Evolutionary conservation across 257 asterid genomes (phyloP).

Genomic region (Forsythia suspensa): DNA sequence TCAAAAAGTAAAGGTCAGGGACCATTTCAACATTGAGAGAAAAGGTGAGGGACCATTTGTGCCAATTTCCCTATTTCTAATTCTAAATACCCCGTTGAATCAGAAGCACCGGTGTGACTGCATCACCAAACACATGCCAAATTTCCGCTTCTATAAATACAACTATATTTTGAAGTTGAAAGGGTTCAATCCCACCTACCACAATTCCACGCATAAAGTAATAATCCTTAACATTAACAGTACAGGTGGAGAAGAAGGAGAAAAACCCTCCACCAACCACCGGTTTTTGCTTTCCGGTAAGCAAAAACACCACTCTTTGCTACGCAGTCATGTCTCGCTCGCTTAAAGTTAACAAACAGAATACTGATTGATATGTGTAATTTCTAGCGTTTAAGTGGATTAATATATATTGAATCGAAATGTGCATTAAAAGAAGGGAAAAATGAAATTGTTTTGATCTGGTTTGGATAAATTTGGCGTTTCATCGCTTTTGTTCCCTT

Average conservation of each 20-base stretch:
- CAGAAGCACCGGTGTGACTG: neutral
- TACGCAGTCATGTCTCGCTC: neutral
- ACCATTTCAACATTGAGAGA: too few species aligned
- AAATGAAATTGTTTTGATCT: neutral
- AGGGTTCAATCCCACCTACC: conserved; percentile 1
- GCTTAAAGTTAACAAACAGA: neutral
- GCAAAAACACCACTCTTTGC: neutral
- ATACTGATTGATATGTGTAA: neutral
- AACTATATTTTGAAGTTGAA: neutral
- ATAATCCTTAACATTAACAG: neutral
- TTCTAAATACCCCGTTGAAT: too few species aligned
- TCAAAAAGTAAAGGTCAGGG: too few species aligned
- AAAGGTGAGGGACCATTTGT: too few species aligned
- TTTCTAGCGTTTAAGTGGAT: neutral
- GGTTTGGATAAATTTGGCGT: neutral
- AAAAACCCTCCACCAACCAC: neutral
- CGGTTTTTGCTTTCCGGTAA: neutral
- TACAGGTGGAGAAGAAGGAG: neutral
- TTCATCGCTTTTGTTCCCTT: neutral
- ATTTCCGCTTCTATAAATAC: neutral
- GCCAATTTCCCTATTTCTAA: too few species aligned
- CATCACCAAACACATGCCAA: neutral
- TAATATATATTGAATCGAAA: neutral
- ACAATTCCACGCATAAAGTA: neutral
- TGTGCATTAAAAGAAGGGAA: neutral